Base-by-base conservation (phyloP, 78 protist species). In the Dictyostelium purpureum region DNA sequence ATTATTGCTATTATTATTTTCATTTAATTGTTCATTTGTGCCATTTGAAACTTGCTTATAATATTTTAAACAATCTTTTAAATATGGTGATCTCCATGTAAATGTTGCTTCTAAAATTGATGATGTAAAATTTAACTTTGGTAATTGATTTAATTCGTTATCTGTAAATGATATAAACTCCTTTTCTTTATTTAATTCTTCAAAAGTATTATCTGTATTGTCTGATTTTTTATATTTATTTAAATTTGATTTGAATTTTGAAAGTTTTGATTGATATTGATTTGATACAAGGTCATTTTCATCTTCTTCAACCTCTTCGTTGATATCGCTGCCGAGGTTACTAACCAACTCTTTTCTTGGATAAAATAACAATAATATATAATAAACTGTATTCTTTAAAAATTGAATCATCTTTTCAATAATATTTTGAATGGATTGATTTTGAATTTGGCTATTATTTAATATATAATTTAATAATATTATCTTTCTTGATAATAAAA, bases 41-140 rank as follows among this genome's bases (percentile, higher is more conserved):
- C 85, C 71, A 77, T 57, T 77, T 12, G 69, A 10, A 38, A 77
- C 54, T 18, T 77, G 43, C 14, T 66, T 57, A 28, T 56, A 85
- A 33, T 45, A 66, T 2, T 21, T 66, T 28, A 85, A 49, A 16
- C 77, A 59, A 61, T 61, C 74, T 65, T 70, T 43, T 24, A 85
- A 28, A 47, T 73, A 85, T 4, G 92, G 92, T 35, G 83, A 42
- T 67, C 42, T 73, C 92, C 92, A 85, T 35, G 67, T 59, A 28
- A 85, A 85, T 21, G 63, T 37, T 18, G 35, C 18, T 35, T 85
- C 92, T 33, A 85, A 61, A 19, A 51, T 28, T 26, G 83, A 73
- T 42, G 92, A 85, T 73, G 92, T 85, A n/a, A 85, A 85, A 16
- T 79, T 42, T 18, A 85, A 66, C 11, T n/a, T 24, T 56, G 80